These are phyloP conservation scores for Leccinum rimulosum DNA, from an alignment of 768 basidiomycete genomes.

Conservation along the genomic window DNA sequence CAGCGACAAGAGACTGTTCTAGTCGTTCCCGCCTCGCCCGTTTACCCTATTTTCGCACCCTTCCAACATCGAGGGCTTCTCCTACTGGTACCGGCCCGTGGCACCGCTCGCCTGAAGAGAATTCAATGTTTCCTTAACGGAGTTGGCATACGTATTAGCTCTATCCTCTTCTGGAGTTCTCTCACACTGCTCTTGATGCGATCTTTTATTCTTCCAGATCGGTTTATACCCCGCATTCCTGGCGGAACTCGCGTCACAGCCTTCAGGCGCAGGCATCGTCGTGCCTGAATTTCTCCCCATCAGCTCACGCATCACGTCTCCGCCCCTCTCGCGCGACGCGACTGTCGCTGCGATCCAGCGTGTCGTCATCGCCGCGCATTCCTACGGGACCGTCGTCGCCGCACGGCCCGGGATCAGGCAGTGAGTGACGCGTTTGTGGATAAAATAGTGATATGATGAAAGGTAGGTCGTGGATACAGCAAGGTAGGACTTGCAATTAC, in stretches of 20 bases:
- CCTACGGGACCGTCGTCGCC: conserved; percentile 59
- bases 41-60: conserved; percentile 42
- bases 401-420: conserved; percentile 35
- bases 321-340: conserved; percentile 41
- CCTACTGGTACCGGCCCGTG: conserved; percentile 46
- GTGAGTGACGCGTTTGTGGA: no score
- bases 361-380: conserved; percentile 53
- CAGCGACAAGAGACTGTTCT: conserved; percentile 33
- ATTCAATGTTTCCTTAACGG: conserved; percentile 64
- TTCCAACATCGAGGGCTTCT: conserved; percentile 34
- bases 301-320: conserved; percentile 55
- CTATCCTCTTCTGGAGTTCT: background rate
- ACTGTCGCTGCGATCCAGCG: conserved; percentile 42
- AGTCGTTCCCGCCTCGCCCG: conserved; percentile 54
- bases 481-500: no score
- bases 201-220: conserved; percentile 39
- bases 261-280: conserved; percentile 56
- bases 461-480: no score
- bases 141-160: conserved; percentile 48
- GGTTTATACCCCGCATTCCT: conserved; percentile 58
- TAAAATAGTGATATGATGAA: no score
- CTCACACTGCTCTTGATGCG: background rate
- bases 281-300: conserved; percentile 60
- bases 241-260: conserved; percentile 36
- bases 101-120: conserved; percentile 45